Evolutionary conservation across 1,139 yeast genomes (phyloP), one percentile per base, ranked within the genome.

Genomic region (Candida tropicalis): DNA sequence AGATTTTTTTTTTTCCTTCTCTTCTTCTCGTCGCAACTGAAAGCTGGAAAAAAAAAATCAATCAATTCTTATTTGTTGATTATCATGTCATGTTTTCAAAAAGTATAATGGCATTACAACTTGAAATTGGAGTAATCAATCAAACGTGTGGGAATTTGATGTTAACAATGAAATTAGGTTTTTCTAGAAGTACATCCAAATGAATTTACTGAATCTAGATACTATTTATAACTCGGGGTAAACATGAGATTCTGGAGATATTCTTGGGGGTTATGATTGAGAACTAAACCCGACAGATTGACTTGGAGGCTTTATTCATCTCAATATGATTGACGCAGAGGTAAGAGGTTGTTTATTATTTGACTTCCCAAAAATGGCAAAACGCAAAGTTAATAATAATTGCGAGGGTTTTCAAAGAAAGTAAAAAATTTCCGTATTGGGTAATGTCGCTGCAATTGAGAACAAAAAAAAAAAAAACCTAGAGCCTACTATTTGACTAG

Each of bases 331-430:
- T 17, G 13, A 17, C 23, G 34, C 11, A 16, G 23, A 9, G 10
- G 10, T 17, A 5, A 11, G 10, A 11, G 23, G 9, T 31, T 10
- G 7, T 27, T 17, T 15, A 4, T 13, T 12, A 10, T n/a, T 16
- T 28, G 7, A 8, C 17, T 31, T n/a, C 34, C 34, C 34, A 13
- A 16, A 31, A 8, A 31, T 3, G 20, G 34, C 5, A 31, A 31
- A 13, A 31, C 12, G 34, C n/a, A n/a, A 20, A 31, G 20, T 16
- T 6, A 15, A 9, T 3, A 31, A 6, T 9, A 17, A 12, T 17
- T 31, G 34, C 34, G 34, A 31, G 23, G 34, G 13, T 6, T 28
- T 28, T n/a, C n/a, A n/a, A n/a, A n/a, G n/a, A n/a, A n/a, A 18
- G 13, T 31, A n/a, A 3, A 31, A 31, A 16, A 34, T 29, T 34